Conservation (phyloP, 345 rosid species). For the Eutrema heterophyllum region DNA sequence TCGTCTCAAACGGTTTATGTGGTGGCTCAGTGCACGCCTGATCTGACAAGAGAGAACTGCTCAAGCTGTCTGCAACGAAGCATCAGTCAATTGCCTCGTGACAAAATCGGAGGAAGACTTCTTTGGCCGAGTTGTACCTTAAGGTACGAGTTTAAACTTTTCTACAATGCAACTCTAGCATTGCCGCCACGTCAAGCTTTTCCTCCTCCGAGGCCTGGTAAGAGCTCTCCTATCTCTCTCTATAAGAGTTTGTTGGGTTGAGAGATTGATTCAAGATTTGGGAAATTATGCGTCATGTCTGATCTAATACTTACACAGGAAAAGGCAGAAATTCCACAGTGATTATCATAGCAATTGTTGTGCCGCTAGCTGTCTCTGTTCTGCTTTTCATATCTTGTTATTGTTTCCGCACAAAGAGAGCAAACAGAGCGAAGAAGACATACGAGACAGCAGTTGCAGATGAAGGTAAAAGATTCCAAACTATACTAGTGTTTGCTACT, state of each 20-base stretch:
- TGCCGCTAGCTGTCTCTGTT: conserved; percentile 8
- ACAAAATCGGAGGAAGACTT: conserved; percentile 25
- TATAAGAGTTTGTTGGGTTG: neutral
- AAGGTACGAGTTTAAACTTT: neutral
- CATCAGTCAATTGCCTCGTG: neutral
- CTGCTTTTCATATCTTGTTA: conserved; percentile 15
- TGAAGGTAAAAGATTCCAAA: neutral
- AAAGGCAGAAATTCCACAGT: neutral
- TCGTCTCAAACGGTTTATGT: conserved; percentile 16
- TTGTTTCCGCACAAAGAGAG: neutral
- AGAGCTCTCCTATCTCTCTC: neutral
- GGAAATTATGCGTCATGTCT: neutral
- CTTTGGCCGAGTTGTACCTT: conserved; percentile 1
- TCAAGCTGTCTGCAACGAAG: conserved; percentile 16
- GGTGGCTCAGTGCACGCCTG: conserved; percentile 44
- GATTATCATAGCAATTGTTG: conserved; percentile 27
- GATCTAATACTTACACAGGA: conserved; percentile 13
- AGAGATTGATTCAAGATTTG: neutral
- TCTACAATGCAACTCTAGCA: neutral
- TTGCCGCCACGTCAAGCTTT: neutral
- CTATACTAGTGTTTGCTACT: neutral
- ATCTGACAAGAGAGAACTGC: conserved; percentile 23
- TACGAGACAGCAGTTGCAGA: neutral
- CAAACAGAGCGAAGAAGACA: neutral
- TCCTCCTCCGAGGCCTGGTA: neutral